Evolutionary conservation across 345 rosid genomes (phyloP), one percentile per base, ranked within the genome.

Genomic region (Schrenkiella parvula): DNA sequence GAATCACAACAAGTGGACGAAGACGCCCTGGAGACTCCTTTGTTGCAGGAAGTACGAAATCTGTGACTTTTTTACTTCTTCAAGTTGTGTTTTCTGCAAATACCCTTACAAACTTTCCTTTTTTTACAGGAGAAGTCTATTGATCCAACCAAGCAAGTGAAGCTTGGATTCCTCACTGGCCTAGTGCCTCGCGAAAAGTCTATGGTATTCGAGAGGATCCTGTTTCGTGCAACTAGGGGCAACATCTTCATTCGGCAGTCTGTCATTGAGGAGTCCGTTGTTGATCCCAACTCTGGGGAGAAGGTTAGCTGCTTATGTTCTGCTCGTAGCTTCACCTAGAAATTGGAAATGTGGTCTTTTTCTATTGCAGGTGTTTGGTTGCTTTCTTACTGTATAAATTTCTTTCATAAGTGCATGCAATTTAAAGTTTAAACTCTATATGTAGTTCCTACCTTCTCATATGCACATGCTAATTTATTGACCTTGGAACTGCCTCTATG

Each of bases 181-280:
- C 88, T 95, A 71, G 99, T 95, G 72, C 92, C 92, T 44, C 88
- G 91, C 73, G 97, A 81, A 14, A 95, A 89, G 78, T 87, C 98
- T 46, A 47, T 95, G 92, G 86, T 90, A 64, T 95, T 88, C 80
- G 98, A 95, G 86, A 89, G 98, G 83, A 95, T 95, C 74, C 74
- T 95, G 65, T 91, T 91, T 78, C 96, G 95, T 74, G 99, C 98
- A 71, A 95, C 99, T 57, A 88, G 99, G 86, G 99, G 96, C 23
- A 91, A 91, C 80, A 89, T 91, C 60, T 84, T 78, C 52, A 68
- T 88, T 55, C 88, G 84, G 80, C 98, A 88, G 75, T 78, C 81
- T 78, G 85, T 76, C 21, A 65, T 86, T 53, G 95, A 91, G 72
- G 93, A 85, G 22, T 85, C 95, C 46, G 88, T 91, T 48, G 79